Evolutionary conservation across 2,329 filamentous ascomycete species (phyloP).

Genomic region (Chaetomium olivaceum): DNA sequence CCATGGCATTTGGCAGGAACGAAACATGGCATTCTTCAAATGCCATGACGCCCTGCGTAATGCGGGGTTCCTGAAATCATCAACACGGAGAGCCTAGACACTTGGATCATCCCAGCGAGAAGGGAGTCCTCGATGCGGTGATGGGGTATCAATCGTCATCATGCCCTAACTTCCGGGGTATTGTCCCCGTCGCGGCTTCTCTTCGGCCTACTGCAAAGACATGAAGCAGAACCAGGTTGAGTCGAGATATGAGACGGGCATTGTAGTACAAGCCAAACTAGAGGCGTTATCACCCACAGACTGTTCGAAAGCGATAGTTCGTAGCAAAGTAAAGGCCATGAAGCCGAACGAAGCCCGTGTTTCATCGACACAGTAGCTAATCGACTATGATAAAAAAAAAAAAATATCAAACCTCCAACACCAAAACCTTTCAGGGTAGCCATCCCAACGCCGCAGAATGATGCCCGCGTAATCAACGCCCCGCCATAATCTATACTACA

Average conservation of each 20-base stretch:
- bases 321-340: neutral
- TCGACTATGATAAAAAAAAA: neutral
- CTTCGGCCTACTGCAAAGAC: neutral
- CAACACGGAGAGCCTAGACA: neutral
- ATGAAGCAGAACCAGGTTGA: neutral
- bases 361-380: neutral
- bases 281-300: neutral
- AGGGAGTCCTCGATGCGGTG: neutral
- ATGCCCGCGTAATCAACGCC: neutral
- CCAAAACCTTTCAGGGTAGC: neutral
- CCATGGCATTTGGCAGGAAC: conserved; percentile 28
- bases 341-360: neutral
- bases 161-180: neutral
- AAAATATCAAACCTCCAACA: neutral
- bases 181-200: neutral
- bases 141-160: neutral
- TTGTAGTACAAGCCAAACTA: neutral
- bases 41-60: conserved; percentile 23
- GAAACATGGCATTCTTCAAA: conserved; percentile 31
- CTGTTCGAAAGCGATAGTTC: neutral
- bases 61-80: conserved; percentile 20
- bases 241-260: neutral
- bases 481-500: neutral
- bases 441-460: neutral
- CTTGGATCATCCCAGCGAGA: neutral